Base-by-base conservation (phyloP, 352 stramenopile genomes). In the Phytophthora colocasiae region DNA sequence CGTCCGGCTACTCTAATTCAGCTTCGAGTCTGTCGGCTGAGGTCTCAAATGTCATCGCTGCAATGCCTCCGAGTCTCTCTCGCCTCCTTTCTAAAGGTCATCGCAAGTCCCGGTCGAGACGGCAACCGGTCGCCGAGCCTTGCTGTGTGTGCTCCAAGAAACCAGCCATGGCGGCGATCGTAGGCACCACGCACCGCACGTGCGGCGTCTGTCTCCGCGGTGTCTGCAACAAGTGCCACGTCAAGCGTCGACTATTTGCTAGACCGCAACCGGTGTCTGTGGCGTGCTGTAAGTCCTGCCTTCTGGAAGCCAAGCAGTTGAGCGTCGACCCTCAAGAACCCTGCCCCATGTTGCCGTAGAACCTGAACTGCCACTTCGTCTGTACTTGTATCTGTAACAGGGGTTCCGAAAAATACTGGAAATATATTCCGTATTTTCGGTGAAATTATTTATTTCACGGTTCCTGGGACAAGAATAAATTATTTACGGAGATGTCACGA, bases 271-370 rank as follows among this genome's bases (percentile, higher is more conserved):
- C 81, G 7, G 64, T 87, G 15, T 19, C 58, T 5, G 71, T 89
- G 10, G 45, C 69, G 19, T 88, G 79, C 59, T 90, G 81, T 45
- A 90, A 82, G 55, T 65, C 53, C 8, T 90, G 79, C 59, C 57
- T 86, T 9, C 58, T 86, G 10, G 66, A 75, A 34, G 65, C 72
- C 11, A 81, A 80, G 19, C 54, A 71, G 10, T 43, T 87, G 0
- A 44, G 14, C 1, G 69, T 90, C 24, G 63, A 88, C 24, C 78
- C 77, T 11, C 59, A 69, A 8, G 77, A 82, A 7, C 79, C 66
- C 26, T 90, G 79, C 39, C 81, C 81, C 11, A 62, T 78, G 69
- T 27, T 72, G 1, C 43, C 49, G 8, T 64, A 54, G 52, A 29
- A 46, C 31, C 31, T 12, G 31, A 12, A 3, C 31, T 15, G 11